Evolutionary conservation across 108 stramenopile species (phyloP).

Genomic region (Conticribra weissflogii): DNA sequence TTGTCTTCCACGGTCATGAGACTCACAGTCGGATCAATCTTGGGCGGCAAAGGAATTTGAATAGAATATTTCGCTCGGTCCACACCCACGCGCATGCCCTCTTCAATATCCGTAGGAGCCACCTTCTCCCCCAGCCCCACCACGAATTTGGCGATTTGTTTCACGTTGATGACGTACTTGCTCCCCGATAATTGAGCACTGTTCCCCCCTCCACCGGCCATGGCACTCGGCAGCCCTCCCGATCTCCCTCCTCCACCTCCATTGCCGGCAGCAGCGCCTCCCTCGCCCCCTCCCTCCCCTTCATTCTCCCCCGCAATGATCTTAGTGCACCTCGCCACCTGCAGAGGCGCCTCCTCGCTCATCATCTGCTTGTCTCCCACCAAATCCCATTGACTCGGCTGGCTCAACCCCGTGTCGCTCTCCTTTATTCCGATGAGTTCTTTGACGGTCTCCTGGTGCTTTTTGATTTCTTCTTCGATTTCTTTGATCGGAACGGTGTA

Average conservation of each 20-base stretch:
- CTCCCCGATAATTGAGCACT: conserved; percentile 52
- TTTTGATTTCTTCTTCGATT: conserved; percentile 96
- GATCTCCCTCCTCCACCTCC: conserved; percentile 35
- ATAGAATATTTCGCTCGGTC: conserved; percentile 97
- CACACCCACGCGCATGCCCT: conserved; percentile 99
- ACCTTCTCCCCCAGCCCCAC: conserved; percentile 97
- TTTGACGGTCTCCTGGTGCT: conserved; percentile 94
- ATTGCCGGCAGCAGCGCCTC: conserved; percentile 1
- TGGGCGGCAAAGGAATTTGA: conserved; percentile 98
- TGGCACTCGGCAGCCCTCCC: neutral
- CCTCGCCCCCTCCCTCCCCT: conserved; percentile 25
- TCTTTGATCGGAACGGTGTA: conserved; percentile 93
- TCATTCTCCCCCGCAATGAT: conserved; percentile 89
- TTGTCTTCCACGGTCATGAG: conserved; percentile 99
- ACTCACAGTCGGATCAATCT: conserved; percentile 98
- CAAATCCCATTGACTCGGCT: conserved; percentile 99
- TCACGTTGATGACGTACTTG: conserved; percentile 99
- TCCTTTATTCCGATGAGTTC: conserved; percentile 99
- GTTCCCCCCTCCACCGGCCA: neutral
- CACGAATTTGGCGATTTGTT: conserved; percentile 99
- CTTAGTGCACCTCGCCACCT: conserved; percentile 98
- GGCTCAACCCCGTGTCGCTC: conserved; percentile 95
- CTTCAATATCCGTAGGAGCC: conserved; percentile 99
- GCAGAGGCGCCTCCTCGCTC: conserved; percentile 97
- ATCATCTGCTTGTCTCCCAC: conserved; percentile 99